Base-by-base conservation (phyloP, 2,329 filamentous ascomycete genomes). In the Ustulina deusta region DNA sequence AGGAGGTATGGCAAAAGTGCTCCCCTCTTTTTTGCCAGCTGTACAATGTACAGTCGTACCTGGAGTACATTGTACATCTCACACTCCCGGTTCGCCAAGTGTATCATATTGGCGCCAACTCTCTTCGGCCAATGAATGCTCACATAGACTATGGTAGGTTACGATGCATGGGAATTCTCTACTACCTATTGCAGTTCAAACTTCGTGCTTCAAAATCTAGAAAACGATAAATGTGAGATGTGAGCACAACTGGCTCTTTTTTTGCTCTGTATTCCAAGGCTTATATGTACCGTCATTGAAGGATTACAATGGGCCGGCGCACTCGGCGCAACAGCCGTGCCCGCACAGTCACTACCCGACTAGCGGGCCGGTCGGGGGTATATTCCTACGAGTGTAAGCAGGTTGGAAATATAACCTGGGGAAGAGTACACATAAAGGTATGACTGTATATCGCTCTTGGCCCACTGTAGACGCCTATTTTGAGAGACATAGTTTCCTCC, bases 331-430 rank as follows among this genome's bases (percentile, higher is more conserved):
- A 36, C 29, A 25, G 27, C 20, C 20, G 63, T 67, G 55, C 54
- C 65, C 65, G 64, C 61, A 58, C 29, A 6, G 13, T 32, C 42
- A 60, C 20, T 66, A 51, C 59, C 65, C 66, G 63, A 27, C 34
- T 25, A 52, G 29, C 20, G 51, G 63, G 66, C 66, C 66, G 63
- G 38, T 66, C 66, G 66, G 66, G 66, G 40, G 60, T 66, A 63
- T 56, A 63, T 69, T 66, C 22, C 55, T 59, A 59, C 63, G 49
- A 34, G 25, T 11, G 6, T 61, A 22, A 49, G 27, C 27, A 22
- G 22, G 17, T 25, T 25, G 29, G 29, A 51, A 29, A 27, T 29
- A 42, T 38, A 20, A 10, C 2, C 27, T 51, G 9, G 15, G 49
- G 29, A 34, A n/a, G 22, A 11, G 22, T 56, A 20, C 27, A 42